These are phyloP conservation scores for Entomortierella lignicola DNA, from an alignment of 192 early-diverging fungal genomes.

Conservation along the genomic window DNA sequence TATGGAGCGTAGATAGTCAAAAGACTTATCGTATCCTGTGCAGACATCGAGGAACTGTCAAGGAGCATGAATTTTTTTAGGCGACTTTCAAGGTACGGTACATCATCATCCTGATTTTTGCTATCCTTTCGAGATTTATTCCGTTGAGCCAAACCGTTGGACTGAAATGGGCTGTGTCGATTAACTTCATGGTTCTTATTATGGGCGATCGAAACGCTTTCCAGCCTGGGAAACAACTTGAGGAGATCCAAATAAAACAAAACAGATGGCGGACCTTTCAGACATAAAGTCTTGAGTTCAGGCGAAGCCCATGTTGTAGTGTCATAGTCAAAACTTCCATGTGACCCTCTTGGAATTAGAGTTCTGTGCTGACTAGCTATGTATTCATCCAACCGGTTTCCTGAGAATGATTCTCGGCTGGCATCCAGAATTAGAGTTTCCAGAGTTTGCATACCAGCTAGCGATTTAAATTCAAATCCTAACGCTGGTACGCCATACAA, in stretches of 20 bases:
- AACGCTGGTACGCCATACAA: conserved; percentile 3
- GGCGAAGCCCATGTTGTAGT: conserved; percentile 13
- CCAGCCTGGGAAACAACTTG: conserved; percentile 8
- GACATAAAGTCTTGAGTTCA: background rate
- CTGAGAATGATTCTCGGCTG: background rate
- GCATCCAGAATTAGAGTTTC: background rate
- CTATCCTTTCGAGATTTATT: no score
- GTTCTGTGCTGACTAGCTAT: background rate
- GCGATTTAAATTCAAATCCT: conserved; percentile 26
- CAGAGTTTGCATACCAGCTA: conserved; percentile 10
- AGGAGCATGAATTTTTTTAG: background rate
- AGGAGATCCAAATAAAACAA: conserved; percentile 24
- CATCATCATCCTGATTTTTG: background rate
- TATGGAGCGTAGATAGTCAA: background rate
- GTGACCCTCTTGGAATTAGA: background rate
- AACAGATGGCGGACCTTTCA: conserved; percentile 6
- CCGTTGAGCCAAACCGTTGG: no score
- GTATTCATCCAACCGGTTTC: background rate
- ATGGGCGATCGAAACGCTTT: no score
- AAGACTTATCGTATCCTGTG: background rate
- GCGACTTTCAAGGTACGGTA: background rate
- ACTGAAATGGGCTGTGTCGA: no score
- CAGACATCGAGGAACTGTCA: background rate
- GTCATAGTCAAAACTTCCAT: background rate
- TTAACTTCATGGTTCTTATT: no score